Conservation (phyloP, 257 asterid genomes). For the Solanum paucissectum region DNA sequence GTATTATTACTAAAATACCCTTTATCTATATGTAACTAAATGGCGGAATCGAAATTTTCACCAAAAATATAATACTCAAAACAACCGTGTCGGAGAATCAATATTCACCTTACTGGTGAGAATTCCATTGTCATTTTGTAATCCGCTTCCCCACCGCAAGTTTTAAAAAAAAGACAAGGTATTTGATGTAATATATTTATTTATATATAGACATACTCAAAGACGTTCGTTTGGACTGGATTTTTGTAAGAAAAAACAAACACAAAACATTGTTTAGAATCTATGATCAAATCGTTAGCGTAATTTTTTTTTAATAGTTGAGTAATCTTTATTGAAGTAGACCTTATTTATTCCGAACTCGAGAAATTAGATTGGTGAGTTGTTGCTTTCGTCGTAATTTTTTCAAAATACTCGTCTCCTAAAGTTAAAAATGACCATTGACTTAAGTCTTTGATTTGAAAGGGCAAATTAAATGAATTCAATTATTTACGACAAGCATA, state of each 20-base stretch:
- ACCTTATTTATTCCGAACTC: not conserved
- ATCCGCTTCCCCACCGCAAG: not conserved
- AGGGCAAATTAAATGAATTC: not conserved
- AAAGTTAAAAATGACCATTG: not conserved
- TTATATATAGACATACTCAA: too few species aligned
- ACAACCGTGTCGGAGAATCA: not conserved
- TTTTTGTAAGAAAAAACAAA: too few species aligned
- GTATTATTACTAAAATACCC: not conserved
- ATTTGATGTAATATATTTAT: not conserved
- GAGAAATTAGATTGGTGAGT: not conserved
- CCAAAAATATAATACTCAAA: not conserved
- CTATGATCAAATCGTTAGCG: not conserved
- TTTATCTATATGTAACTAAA: not conserved
- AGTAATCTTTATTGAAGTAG: too few species aligned
- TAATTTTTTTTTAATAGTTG: too few species aligned
- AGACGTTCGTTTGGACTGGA: not conserved
- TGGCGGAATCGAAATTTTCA: not conserved
- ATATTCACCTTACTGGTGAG: not conserved
- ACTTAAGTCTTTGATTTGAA: not conserved
- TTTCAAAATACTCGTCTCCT: not conserved
- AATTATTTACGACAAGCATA: not conserved
- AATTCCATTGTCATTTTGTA: not conserved
- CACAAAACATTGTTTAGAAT: too few species aligned
- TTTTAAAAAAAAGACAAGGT: too few species aligned
- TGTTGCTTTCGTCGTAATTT: not conserved